Base-by-base conservation (phyloP, 2,329 filamentous ascomycete species). In the Scedosporium dehoogii region DNA sequence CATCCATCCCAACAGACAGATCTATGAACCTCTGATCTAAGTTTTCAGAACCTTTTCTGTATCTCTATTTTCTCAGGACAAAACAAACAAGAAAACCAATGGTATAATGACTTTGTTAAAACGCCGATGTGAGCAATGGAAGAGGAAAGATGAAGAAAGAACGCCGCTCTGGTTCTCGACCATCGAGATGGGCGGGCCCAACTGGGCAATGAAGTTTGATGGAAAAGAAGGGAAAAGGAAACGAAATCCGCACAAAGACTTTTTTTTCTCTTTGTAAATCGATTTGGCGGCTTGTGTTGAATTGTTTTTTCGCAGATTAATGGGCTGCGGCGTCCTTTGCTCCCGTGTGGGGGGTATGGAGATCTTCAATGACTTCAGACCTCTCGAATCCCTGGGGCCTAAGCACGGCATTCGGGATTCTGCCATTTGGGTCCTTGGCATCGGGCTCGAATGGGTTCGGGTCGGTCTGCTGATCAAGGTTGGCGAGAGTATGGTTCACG, bases 401-500 rank as follows among this genome's bases (percentile, higher is more conserved):
- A 29, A 81, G 68, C 57, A 86, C 81, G 0, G 85, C 84, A 3
- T 88, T 90, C 67, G 93, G 91, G 25, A 85, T 83, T 65, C 79
- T 79, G 4, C 77, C 77, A 14, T 79, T 78, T 65, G 91, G 85
- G n/a, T 56, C 53, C 74, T 89, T 91, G 78, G 93, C 97, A 68
- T 86, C 82, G 73, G 87, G 90, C 56, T 91, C 88, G 70, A 94
- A 99, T 2, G 94, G 94, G 70, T 99, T 99, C 1, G 93, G 92
- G 70, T 99, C 94, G 41, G 86, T 81, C 60, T 85, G 86, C 72
- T 94, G 91, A 68, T 96, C 80, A 63, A 99, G 79, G 72, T 97
- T 97, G 60, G 89, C 86, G 51, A 99, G 76, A 0, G 94, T 97
- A 73, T 99, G 94, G 76, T 99, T 97, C 68, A 97, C 93, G 71